phyloP scores from a whole-genome alignment of 2,329 filamentous ascomycete genomes.

The Fusarium dlaminii region DNA sequence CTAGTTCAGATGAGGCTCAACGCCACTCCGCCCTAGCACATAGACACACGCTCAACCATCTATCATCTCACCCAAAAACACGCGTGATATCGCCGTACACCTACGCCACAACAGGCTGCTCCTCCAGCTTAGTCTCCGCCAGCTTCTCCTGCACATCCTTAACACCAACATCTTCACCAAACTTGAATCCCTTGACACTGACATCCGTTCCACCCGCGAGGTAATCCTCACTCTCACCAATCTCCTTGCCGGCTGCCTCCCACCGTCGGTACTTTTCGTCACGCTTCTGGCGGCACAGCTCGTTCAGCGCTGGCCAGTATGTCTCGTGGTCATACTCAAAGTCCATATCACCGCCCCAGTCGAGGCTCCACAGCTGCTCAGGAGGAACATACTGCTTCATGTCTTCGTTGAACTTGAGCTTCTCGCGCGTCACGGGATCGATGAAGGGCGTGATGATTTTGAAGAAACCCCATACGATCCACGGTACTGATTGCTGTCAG shows the following conservation, averaged over 20 bases:
- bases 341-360: slow-evolving; percentile 78
- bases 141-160: slow-evolving; percentile 44
- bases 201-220: slow-evolving; percentile 69
- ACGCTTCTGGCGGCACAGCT: slow-evolving; percentile 73
- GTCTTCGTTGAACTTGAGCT: slow-evolving; percentile 98
- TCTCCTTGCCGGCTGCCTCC: slow-evolving; percentile 79
- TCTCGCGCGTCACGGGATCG: slow-evolving; percentile 90
- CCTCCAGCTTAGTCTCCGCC: slow-evolving; percentile 41
- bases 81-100: neutral
- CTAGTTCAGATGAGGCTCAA: neutral
- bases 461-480: slow-evolving; percentile 93
- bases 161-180: slow-evolving; percentile 32
- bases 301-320: slow-evolving; percentile 89
- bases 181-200: slow-evolving; percentile 48
- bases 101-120: slow-evolving; percentile 36
- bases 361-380: slow-evolving; percentile 82
- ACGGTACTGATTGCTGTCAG: slow-evolving; percentile 71
- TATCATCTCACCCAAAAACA: neutral
- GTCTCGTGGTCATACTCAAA: slow-evolving; percentile 90
- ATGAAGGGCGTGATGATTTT: slow-evolving; percentile 97
- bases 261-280: slow-evolving; percentile 74
- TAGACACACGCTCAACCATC: neutral
- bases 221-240: slow-evolving; percentile 90
- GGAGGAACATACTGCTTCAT: slow-evolving; percentile 82
- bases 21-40: neutral